Evolutionary conservation across 768 basidiomycete species (phyloP).

Genomic region (Crucibulum laeve): DNA sequence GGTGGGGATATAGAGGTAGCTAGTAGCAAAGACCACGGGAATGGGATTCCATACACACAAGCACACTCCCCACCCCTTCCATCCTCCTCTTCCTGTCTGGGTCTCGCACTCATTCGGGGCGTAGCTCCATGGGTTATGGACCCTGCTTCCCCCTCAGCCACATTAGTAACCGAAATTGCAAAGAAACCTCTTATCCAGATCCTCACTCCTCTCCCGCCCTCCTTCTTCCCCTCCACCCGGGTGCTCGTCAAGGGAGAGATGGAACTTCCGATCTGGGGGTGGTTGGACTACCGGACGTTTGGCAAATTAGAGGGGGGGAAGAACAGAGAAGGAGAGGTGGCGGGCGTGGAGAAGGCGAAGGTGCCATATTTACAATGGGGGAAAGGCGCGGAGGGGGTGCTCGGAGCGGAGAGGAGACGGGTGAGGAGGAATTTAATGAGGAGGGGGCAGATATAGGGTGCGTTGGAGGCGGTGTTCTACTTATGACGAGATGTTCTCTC

Average conservation of each 20-base stretch:
- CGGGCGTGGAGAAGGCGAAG: conserved; percentile 32
- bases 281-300: conserved; percentile 63
- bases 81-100: conserved; percentile 57
- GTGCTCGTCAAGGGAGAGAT: conserved; percentile 82
- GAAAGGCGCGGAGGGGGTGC: conserved; percentile 47
- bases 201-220: conserved; percentile 70
- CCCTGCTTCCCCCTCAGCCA: conserved; percentile 1
- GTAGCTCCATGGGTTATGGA: conserved; percentile 17
- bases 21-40: not conserved
- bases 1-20: conserved; percentile 10
- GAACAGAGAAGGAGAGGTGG: too few relatives aligned
- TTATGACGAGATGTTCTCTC: too few relatives aligned
- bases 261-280: conserved; percentile 83
- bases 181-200: conserved; percentile 53
- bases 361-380: conserved; percentile 81
- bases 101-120: conserved; percentile 73
- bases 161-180: not conserved
- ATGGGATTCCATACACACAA: conserved; percentile 54
- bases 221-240: conserved; percentile 34
- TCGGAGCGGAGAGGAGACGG: conserved; percentile 68
- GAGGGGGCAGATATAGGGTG: conserved; percentile 60
- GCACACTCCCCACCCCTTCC: conserved; percentile 52
- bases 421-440: conserved; percentile 88
- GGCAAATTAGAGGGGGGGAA: conserved; percentile 8
- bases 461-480: too few relatives aligned